phyloP scores from a whole-genome alignment of 2,329 filamentous ascomycete species.

The Grosmannia serpens region DNA sequence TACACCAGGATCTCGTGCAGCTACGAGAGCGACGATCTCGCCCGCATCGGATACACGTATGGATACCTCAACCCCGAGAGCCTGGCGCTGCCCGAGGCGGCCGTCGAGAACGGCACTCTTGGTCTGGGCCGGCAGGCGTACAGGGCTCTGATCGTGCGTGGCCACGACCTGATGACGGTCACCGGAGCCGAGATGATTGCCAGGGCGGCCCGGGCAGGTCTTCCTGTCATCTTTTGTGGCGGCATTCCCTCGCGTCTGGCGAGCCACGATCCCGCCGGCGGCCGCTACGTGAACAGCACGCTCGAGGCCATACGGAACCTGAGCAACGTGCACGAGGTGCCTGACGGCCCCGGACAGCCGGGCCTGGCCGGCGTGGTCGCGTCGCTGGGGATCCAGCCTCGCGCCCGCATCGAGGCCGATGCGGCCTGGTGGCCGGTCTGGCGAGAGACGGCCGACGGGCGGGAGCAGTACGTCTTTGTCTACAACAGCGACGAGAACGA shows the following conservation, averaged over 20 bases:
- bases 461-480: conserved; percentile 25
- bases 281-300: conserved; percentile 6
- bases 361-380: conserved; percentile 20
- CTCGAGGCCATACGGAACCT: conserved; percentile 16
- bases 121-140: conserved; percentile 27
- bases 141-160: conserved; percentile 28
- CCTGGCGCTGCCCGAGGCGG: conserved; percentile 25
- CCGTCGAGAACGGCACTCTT: conserved; percentile 23
- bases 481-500: conserved; percentile 18
- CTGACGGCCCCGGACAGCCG: conserved; percentile 5
- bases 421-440: conserved; percentile 24
- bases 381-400: conserved; percentile 20
- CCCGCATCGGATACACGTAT: conserved; percentile 17
- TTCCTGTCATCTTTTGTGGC: conserved; percentile 30
- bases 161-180: conserved; percentile 22
- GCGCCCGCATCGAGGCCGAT: conserved; percentile 15
- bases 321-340: conserved; percentile 23
- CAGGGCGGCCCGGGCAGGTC: conserved; percentile 23
- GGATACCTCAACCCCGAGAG: conserved; percentile 34
- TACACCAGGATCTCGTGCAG: background rate
- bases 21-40: conserved; percentile 7
- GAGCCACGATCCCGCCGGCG: conserved; percentile 9
- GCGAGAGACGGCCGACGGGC: conserved; percentile 17
- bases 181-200: conserved; percentile 21
- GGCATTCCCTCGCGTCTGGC: conserved; percentile 18